Conservation (phyloP, 345 rosid genomes). For the Sisymbrium altissimum region DNA sequence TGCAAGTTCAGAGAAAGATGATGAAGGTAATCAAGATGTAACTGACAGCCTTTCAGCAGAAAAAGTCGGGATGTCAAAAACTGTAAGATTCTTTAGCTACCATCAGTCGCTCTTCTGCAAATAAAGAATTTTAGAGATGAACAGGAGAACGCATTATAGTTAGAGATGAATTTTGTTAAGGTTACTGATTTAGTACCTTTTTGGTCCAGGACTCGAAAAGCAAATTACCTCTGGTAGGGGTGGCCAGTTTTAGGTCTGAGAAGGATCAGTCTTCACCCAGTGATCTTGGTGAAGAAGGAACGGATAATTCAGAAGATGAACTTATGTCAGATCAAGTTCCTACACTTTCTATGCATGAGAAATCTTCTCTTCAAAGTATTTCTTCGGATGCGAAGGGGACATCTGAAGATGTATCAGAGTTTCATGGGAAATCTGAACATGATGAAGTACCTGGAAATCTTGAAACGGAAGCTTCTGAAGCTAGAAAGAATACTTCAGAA, state of each 20-base stretch:
- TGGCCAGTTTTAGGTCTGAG: constrained; percentile 43
- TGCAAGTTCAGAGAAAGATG: constrained; percentile 49
- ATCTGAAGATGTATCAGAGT: constrained; percentile 36
- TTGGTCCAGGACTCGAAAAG: constrained; percentile 28
- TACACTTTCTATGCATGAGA: constrained; percentile 64
- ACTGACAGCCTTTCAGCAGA: constrained; percentile 46
- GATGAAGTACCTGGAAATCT: constrained; percentile 47
- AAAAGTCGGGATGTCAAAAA: constrained; percentile 47
- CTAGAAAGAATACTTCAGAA: constrained; percentile 36
- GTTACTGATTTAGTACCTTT: constrained; percentile 16
- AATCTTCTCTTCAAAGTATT: constrained; percentile 41
- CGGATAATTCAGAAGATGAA: constrained; percentile 55
- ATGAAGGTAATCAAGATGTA: constrained; percentile 50
- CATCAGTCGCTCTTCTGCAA: neutral
- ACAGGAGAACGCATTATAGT: neutral
- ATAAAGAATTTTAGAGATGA: constrained; percentile 8
- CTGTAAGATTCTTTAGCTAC: constrained; percentile 41
- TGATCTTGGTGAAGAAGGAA: constrained; percentile 47
- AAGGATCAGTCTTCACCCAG: constrained; percentile 41
- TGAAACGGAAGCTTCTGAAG: constrained; percentile 48
- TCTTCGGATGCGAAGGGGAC: constrained; percentile 40
- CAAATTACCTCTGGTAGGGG: constrained; percentile 40
- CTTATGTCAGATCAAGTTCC: constrained; percentile 76
- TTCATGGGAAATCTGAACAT: constrained; percentile 41
- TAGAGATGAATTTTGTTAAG: neutral